A percentile compares a stretch with the other conserved stretches of the same genome.
Evolutionary conservation across 495 filamentous ascomycete genomes (phyloP).

Genomic region (Neurospora sp.): DNA sequence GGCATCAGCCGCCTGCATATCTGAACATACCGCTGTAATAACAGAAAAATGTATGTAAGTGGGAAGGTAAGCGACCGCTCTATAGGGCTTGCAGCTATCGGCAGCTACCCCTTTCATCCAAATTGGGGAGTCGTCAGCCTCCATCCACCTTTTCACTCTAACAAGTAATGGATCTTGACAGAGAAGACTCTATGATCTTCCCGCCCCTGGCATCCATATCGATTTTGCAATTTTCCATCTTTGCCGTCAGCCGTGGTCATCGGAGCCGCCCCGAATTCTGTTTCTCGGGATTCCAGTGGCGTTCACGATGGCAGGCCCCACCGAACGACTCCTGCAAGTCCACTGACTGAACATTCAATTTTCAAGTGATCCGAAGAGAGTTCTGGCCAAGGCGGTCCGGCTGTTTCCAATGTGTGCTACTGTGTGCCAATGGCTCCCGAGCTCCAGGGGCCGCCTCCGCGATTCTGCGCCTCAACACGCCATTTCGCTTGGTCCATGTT

Average conservation of each 20-base stretch:
- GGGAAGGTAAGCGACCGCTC: not conserved
- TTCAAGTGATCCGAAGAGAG: not conserved
- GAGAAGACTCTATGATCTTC: not conserved
- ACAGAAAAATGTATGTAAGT: not conserved
- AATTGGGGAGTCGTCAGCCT: not conserved
- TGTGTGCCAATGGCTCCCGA: not conserved
- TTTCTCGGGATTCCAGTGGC: not conserved
- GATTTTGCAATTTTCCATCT: not conserved
- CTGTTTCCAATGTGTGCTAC: not conserved
- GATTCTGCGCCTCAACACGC: not conserved
- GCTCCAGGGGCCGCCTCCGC: not conserved
- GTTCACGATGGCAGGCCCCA: not conserved
- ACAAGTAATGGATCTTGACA: not conserved
- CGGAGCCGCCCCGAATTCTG: not conserved
- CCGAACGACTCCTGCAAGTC: not conserved
- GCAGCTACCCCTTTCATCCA: not conserved
- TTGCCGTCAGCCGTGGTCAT: not conserved
- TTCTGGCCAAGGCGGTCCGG: not conserved
- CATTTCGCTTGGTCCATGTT: not conserved
- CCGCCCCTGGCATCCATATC: not conserved
- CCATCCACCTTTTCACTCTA: not conserved
- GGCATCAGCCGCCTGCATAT: not conserved
- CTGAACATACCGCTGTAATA: not conserved
- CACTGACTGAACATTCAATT: not conserved
- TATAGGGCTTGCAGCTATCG: not conserved